Percentiles rank a stretch among this genome's conserved stretches.
Evolutionary conservation across 768 basidiomycete genomes (phyloP).

Genomic region (Suillus sp.): DNA sequence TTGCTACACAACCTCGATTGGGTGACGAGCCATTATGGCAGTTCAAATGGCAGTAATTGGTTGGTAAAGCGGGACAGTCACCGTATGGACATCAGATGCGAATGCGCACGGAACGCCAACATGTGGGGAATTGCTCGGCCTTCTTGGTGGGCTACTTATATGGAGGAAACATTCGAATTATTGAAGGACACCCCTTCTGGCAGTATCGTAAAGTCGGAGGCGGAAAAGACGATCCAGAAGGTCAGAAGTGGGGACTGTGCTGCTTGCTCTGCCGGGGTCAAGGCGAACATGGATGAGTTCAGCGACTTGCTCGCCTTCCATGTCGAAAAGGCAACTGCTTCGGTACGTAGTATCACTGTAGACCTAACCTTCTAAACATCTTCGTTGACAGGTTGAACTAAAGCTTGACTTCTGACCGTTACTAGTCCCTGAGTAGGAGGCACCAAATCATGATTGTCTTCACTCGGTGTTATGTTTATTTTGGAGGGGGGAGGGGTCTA

Average conservation of each 20-base stretch:
- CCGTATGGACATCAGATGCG: too few relatives aligned
- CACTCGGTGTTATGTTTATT: background rate
- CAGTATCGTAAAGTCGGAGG: background rate
- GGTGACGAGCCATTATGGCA: slow-evolving; percentile 2
- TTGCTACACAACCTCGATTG: background rate
- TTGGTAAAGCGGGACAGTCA: too few relatives aligned
- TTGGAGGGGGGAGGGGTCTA: background rate
- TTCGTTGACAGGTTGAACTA: slow-evolving; percentile 4
- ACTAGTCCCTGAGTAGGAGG: background rate
- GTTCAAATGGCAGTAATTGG: background rate
- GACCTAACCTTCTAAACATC: background rate
- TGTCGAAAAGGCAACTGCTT: slow-evolving; percentile 18
- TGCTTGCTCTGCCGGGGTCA: slow-evolving; percentile 12
- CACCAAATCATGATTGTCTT: background rate
- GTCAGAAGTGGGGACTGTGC: slow-evolving; percentile 8
- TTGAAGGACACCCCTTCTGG: slow-evolving; percentile 11
- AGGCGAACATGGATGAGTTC: slow-evolving; percentile 20
- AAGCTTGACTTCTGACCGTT: background rate
- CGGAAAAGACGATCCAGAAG: background rate
- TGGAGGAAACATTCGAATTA: slow-evolving; percentile 2
- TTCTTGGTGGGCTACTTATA: slow-evolving; percentile 17
- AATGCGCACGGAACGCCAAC: background rate
- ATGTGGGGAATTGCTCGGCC: background rate
- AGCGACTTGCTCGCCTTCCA: slow-evolving; percentile 9
- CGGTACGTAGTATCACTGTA: slow-evolving; percentile 15